These are phyloP conservation scores for Endoconidiophora laricicola DNA, from an alignment of 2,329 filamentous ascomycete genomes.

Conservation along the genomic window DNA sequence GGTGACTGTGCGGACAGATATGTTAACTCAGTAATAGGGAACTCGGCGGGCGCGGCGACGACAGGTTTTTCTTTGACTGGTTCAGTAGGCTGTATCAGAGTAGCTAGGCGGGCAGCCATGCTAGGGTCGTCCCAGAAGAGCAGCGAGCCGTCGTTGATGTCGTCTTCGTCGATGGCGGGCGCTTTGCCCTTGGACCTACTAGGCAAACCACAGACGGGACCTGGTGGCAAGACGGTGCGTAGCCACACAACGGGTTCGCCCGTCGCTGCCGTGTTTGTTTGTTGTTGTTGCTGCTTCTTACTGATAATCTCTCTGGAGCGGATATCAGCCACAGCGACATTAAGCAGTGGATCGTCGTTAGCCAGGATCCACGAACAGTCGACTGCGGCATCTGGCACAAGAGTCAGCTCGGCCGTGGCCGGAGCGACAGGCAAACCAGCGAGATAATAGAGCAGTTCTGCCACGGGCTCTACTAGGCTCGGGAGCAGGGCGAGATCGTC, in stretches of 20 bases:
- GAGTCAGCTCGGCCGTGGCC: slow-evolving; percentile 24
- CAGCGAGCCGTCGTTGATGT: neutral
- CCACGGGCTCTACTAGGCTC: slow-evolving; percentile 25
- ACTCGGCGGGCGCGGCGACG: too few species aligned
- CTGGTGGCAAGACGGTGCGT: too few species aligned
- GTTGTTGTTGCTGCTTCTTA: neutral
- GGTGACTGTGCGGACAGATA: too few species aligned
- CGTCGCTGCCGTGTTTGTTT: neutral
- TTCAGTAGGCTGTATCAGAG: slow-evolving; percentile 23
- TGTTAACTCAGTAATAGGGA: too few species aligned
- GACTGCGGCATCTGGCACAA: slow-evolving; percentile 29
- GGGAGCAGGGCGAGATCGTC: slow-evolving; percentile 25
- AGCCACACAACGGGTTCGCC: too few species aligned
- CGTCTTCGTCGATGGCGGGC: neutral
- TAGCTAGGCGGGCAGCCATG: slow-evolving; percentile 29
- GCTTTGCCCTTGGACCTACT: neutral
- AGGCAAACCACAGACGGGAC: too few species aligned
- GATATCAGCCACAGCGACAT: too few species aligned
- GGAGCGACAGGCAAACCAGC: slow-evolving; percentile 20
- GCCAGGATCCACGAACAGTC: slow-evolving; percentile 21
- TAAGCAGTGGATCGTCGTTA: slow-evolving; percentile 16
- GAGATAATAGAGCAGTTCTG: slow-evolving; percentile 26
- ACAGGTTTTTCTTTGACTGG: too few species aligned
- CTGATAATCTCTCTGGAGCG: neutral
- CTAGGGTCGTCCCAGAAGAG: slow-evolving; percentile 31